Conservation (phyloP, 805 yeast species). For the Pichia membranifaciens region DNA sequence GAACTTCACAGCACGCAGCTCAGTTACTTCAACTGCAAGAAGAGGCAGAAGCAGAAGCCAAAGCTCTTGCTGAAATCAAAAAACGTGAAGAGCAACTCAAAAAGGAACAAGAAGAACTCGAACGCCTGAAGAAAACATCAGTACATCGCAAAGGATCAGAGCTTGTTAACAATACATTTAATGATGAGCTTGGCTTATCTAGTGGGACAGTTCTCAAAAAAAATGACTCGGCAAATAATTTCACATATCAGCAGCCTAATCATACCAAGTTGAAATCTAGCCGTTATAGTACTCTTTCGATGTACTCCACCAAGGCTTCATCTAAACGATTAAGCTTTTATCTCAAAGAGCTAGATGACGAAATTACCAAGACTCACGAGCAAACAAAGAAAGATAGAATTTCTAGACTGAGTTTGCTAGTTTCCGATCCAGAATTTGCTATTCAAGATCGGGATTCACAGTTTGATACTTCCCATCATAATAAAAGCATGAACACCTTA, state of each 20-base stretch:
- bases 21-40: slow-evolving; percentile 25
- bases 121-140: slow-evolving; percentile 6
- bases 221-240: slow-evolving; percentile 20
- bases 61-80: slow-evolving; percentile 12
- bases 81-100: slow-evolving; percentile 11
- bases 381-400: slow-evolving; percentile 14
- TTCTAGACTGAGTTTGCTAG: slow-evolving; percentile 27
- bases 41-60: slow-evolving; percentile 22
- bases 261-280: slow-evolving; percentile 35
- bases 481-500: slow-evolving; percentile 10
- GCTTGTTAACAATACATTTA: slow-evolving; percentile 10
- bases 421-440: slow-evolving; percentile 10
- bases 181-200: slow-evolving; percentile 2
- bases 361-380: slow-evolving; percentile 13
- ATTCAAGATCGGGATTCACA: background rate
- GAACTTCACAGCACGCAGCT: slow-evolving; percentile 39
- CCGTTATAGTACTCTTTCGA: slow-evolving; percentile 64
- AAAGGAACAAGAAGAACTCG: slow-evolving; percentile 11
- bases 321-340: slow-evolving; percentile 51
- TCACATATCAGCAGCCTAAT: slow-evolving; percentile 26
- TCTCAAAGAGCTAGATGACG: slow-evolving; percentile 26
- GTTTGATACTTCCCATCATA: background rate
- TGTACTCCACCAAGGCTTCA: slow-evolving; percentile 63
- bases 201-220: slow-evolving; percentile 18
- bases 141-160: slow-evolving; percentile 5